Conservation (phyloP, 139 green algal genomes). For the Chlorella sp. region DNA sequence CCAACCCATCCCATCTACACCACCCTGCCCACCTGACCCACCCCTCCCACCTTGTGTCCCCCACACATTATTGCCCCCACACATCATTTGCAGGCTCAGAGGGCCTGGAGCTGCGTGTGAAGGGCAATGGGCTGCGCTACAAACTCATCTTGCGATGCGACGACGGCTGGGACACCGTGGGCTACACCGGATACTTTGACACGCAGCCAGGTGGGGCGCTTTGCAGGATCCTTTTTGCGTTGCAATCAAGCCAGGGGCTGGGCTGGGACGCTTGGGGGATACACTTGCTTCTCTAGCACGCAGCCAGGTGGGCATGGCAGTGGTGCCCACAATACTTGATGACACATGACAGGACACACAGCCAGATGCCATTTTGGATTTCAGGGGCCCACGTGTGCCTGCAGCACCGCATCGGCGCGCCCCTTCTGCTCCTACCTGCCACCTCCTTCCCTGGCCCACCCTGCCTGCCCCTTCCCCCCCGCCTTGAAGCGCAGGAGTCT, state of each 20-base stretch:
- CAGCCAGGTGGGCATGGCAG: neutral
- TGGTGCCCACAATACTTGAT: neutral
- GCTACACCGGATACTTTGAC: constrained; percentile 85
- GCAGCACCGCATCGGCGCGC: too few relatives aligned
- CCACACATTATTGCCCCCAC: neutral
- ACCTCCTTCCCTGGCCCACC: too few relatives aligned
- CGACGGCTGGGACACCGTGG: constrained; percentile 85
- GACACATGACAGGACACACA: too few relatives aligned
- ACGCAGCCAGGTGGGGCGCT: constrained; percentile 49
- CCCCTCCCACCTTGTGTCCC: neutral
- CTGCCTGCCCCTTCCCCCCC: neutral
- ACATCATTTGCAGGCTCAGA: constrained; percentile 53
- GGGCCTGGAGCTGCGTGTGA: constrained; percentile 78
- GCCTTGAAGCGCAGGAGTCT: constrained; percentile 49
- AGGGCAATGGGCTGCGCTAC: constrained; percentile 83
- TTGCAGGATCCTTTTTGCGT: too few relatives aligned
- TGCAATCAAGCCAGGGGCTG: too few relatives aligned
- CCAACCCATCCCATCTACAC: too few relatives aligned
- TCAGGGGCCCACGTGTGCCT: too few relatives aligned
- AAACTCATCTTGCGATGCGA: constrained; percentile 89
- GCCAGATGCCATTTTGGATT: too few relatives aligned
- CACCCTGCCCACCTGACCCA: neutral
- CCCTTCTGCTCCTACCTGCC: too few relatives aligned
- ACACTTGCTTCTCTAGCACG: neutral
- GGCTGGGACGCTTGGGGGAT: neutral